Conservation (phyloP, 2,329 filamentous ascomycete species). For the Akanthomyces uredinophilus region DNA sequence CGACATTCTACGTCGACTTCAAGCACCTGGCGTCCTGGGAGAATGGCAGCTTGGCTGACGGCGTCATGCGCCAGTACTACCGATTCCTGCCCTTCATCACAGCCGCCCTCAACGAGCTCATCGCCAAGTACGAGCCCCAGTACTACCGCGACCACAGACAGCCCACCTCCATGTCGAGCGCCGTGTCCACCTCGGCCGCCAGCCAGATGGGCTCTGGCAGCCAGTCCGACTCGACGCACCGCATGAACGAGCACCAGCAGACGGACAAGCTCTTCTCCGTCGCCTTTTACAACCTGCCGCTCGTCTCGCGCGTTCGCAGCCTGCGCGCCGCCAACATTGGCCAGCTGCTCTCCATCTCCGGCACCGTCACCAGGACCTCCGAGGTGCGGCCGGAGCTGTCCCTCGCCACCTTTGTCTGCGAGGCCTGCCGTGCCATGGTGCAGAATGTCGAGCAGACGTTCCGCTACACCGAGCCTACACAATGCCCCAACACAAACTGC, state of each 20-base stretch:
- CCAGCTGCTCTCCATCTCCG: constrained; percentile 89
- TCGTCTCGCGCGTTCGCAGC: constrained; percentile 80
- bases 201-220: constrained; percentile 58
- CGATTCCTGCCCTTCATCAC: constrained; percentile 90
- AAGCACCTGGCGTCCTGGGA: constrained; percentile 74
- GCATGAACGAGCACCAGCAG: constrained; percentile 88
- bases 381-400: constrained; percentile 94
- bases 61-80: constrained; percentile 87
- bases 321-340: constrained; percentile 87
- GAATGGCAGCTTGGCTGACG: constrained; percentile 76
- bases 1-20: constrained; percentile 82
- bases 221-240: constrained; percentile 62
- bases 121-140: constrained; percentile 87
- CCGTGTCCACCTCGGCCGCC: constrained; percentile 61
- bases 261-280: constrained; percentile 94
- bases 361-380: constrained; percentile 92
- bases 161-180: constrained; percentile 64
- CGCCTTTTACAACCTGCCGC: constrained; percentile 87
- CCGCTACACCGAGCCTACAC: constrained; percentile 91
- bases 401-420: constrained; percentile 86
- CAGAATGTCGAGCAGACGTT: constrained; percentile 96
- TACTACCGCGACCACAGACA: constrained; percentile 94
- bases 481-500: constrained; percentile 85
- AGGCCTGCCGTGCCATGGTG: constrained; percentile 77
- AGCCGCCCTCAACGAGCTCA: constrained; percentile 82